Percentiles rank a stretch among this genome's conserved stretches.
Conservation (phyloP, 75 land plant genomes). For the Pseudotsuga menziesii region DNA sequence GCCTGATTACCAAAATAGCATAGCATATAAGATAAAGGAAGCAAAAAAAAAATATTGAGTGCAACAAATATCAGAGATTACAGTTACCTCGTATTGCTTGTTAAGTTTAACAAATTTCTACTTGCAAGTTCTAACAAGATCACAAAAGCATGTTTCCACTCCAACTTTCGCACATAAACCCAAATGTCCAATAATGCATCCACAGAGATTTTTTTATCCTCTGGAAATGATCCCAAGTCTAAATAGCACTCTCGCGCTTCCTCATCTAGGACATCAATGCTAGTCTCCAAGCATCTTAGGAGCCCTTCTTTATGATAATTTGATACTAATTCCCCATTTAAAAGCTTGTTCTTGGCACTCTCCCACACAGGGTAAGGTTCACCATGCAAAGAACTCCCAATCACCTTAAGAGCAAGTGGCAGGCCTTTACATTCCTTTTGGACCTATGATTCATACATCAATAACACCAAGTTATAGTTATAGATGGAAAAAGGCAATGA, state of each 20-base stretch:
- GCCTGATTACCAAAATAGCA: too few relatives aligned
- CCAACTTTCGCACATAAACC: conserved; percentile 45
- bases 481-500: too few relatives aligned
- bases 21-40: too few relatives aligned
- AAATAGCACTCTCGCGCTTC: conserved; percentile 45
- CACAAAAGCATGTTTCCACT: conserved; percentile 48
- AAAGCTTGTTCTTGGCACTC: conserved; percentile 37
- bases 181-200: conserved; percentile 51
- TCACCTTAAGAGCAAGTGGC: conserved; percentile 61
- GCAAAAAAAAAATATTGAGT: neutral
- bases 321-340: conserved; percentile 33
- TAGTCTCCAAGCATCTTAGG: conserved; percentile 31
- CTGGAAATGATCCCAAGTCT: conserved; percentile 58
- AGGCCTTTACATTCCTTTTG: conserved; percentile 58
- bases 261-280: conserved; percentile 4
- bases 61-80: neutral
- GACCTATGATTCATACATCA: conserved; percentile 16
- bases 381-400: conserved; percentile 46
- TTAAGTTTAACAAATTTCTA: conserved; percentile 46
- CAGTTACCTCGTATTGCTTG: conserved; percentile 19
- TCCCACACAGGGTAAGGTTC: conserved; percentile 36
- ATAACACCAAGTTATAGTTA: too few relatives aligned
- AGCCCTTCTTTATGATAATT: conserved; percentile 46
- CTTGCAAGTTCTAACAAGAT: conserved; percentile 46
- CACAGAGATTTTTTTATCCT: conserved; percentile 52